Evolutionary conservation across 2,329 filamentous ascomycete species (phyloP), one percentile per base, ranked within the genome.

Genomic region (Cercospora janseana): DNA sequence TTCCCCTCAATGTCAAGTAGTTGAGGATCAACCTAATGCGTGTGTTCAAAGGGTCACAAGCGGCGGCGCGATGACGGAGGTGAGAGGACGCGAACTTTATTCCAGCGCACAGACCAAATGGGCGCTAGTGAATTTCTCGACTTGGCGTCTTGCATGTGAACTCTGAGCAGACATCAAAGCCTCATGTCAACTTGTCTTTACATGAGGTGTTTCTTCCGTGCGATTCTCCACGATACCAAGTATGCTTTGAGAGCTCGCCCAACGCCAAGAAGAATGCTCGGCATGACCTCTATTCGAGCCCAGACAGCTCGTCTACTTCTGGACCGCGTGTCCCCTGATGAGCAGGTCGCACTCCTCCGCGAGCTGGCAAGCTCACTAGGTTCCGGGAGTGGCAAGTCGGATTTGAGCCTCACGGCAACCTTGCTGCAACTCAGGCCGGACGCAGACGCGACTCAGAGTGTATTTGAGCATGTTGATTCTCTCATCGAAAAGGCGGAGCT

Each of bases 241-340:
- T 13, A 40, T 40, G 35, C 26, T 20, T 23, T 40, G 35, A 40
- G 35, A 8, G 15, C 21, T 8, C 16, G 15, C 26, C 35, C 4
- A 10, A 2, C 21, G 13, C 35, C 23, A 40, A n/a, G 26, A n/a
- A 40, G 48, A 28, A 43, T 23, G 10, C 54, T 55, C 40, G 47
- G 48, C 4, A 60, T 58, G 55, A 47, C 48, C 10, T 38, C 52
- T 27, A 44, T 60, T 10, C 52, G 46, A 18, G 47, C 44, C 26
- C 44, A 49, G 16, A 59, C 56, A n/a, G 56, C 58, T 10, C 45
- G 52, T 41, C 51, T 59, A 18, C 47, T 63, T 9, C 59, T 63
- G 9, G 45, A 53, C 21, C 57, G 57, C 34, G 40, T 63, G 6
- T 47, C 53, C 12, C 40, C 55, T 31, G 37, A 52, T 18, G 49